Conservation (phyloP, 2,329 filamentous ascomycete species). For the Penicillium sp. region DNA sequence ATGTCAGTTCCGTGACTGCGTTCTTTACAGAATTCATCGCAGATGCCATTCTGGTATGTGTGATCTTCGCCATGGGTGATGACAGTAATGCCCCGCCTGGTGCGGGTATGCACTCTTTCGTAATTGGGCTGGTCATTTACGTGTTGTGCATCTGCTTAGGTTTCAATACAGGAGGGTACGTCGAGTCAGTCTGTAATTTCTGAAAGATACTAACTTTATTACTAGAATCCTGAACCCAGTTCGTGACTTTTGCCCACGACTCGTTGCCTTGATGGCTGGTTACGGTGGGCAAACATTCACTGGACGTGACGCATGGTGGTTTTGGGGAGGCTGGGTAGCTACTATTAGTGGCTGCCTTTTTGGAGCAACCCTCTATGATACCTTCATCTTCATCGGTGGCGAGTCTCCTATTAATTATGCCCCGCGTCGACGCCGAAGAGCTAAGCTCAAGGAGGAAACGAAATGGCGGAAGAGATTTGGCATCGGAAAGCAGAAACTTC, state of each 20-base stretch:
- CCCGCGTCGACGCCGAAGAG: slow-evolving; percentile 38
- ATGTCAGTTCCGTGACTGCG: slow-evolving; percentile 28
- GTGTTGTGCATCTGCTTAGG: slow-evolving; percentile 21
- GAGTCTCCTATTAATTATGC: slow-evolving; percentile 43
- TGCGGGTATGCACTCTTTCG: slow-evolving; percentile 39
- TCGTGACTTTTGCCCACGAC: slow-evolving; percentile 33
- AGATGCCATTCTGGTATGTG: slow-evolving; percentile 30
- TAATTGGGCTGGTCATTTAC: slow-evolving; percentile 1
- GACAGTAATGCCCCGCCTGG: slow-evolving; percentile 46
- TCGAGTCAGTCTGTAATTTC: too few relatives aligned
- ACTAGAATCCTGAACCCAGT: slow-evolving; percentile 31
- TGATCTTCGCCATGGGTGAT: slow-evolving; percentile 40
- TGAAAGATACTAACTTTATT: background rate
- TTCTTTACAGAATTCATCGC: slow-evolving; percentile 39
- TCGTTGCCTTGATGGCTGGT: slow-evolving; percentile 31
- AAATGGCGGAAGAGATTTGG: slow-evolving; percentile 9
- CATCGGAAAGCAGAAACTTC: slow-evolving; percentile 3
- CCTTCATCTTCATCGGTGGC: slow-evolving; percentile 36
- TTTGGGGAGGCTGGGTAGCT: slow-evolving; percentile 36
- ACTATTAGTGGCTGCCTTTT: slow-evolving; percentile 31
- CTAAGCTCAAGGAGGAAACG: slow-evolving; percentile 19
- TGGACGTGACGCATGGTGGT: slow-evolving; percentile 27
- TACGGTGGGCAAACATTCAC: slow-evolving; percentile 13
- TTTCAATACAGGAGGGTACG: slow-evolving; percentile 34
- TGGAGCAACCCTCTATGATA: slow-evolving; percentile 35